phyloP scores from a whole-genome alignment of 257 asterid genomes.

The Coffea eugenioides region DNA sequence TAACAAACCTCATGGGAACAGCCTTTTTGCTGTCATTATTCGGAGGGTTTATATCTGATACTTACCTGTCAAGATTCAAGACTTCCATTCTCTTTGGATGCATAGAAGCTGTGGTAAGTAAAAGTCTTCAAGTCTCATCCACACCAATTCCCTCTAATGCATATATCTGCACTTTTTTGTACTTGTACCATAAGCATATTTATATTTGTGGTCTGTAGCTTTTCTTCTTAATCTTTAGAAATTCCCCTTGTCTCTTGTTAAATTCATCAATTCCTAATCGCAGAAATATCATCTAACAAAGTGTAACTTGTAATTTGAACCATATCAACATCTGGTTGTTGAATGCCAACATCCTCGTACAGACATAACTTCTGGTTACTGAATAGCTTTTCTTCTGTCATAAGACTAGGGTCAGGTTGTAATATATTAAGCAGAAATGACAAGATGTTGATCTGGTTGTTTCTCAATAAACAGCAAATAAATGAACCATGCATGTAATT shows the following conservation, averaged over 20 bases:
- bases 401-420: neutral
- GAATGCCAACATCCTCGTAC: neutral
- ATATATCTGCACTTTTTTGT: neutral
- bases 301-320: neutral
- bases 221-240: neutral
- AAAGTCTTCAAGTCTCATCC: neutral
- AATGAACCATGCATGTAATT: constrained; percentile 1
- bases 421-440: neutral
- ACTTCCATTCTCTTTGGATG: constrained; percentile 54
- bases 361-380: neutral
- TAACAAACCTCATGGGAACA: constrained; percentile 59
- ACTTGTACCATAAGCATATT: too few relatives aligned
- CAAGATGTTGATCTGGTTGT: neutral
- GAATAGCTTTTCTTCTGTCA: neutral
- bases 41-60: constrained; percentile 63
- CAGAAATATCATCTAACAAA: neutral
- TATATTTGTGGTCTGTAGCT: neutral
- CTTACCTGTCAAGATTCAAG: constrained; percentile 58
- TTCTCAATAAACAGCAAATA: neutral
- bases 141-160: neutral
- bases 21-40: constrained; percentile 49
- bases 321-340: neutral
- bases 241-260: neutral
- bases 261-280: neutral
- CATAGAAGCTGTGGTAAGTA: constrained; percentile 45